Conservation (phyloP, 345 rosid genomes). For the Physaria fendleri region DNA sequence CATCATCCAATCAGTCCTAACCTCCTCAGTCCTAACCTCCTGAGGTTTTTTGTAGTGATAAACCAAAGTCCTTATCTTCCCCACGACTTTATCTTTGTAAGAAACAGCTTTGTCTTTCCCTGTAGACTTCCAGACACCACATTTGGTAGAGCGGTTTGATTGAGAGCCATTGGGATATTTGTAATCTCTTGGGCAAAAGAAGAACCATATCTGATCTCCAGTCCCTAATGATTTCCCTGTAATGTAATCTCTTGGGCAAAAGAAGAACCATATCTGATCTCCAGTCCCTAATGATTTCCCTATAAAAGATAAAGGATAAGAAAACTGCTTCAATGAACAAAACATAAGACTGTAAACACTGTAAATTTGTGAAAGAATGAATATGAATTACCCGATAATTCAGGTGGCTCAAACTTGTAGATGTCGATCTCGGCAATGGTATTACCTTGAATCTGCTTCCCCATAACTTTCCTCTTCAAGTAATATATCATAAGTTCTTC, state of each 20-base stretch:
- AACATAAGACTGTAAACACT: background rate
- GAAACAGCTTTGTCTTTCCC: slow-evolving; percentile 59
- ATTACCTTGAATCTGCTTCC: slow-evolving; percentile 31
- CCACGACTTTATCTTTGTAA: slow-evolving; percentile 37
- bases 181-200: slow-evolving; percentile 65
- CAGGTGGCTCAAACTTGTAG: slow-evolving; percentile 66
- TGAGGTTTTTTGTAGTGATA: slow-evolving; percentile 43
- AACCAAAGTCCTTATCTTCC: slow-evolving; percentile 59
- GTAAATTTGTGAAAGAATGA: background rate
- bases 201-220: slow-evolving; percentile 73
- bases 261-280: slow-evolving; percentile 82
- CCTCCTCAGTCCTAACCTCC: too few relatives aligned
- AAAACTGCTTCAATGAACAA: too few relatives aligned
- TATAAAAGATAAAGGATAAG: too few relatives aligned
- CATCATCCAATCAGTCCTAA: slow-evolving; percentile 84
- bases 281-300: slow-evolving; percentile 39
- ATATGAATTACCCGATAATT: slow-evolving; percentile 46
- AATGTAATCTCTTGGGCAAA: slow-evolving; percentile 53
- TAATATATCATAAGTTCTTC: slow-evolving; percentile 61
- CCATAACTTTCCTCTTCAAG: slow-evolving; percentile 58
- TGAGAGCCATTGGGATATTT: slow-evolving; percentile 46
- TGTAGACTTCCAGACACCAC: slow-evolving; percentile 71
- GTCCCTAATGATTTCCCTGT: slow-evolving; percentile 38
- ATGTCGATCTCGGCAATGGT: slow-evolving; percentile 57
- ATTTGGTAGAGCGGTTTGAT: slow-evolving; percentile 41